Evolutionary conservation across 164 flowering plant species (phyloP).

Genomic region (Chimonanthus salicifolius): DNA sequence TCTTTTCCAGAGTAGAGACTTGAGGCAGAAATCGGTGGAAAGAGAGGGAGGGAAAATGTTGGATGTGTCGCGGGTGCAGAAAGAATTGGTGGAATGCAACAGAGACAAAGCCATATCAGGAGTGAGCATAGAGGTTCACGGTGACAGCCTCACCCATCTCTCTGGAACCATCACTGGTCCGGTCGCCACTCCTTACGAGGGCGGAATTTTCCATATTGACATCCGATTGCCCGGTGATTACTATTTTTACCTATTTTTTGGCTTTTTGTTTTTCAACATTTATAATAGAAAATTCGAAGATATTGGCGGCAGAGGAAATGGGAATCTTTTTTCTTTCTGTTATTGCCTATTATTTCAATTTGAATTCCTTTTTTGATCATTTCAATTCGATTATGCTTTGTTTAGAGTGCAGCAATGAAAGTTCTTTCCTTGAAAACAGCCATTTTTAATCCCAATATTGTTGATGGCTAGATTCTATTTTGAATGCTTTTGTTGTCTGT

Average conservation of each 20-base stretch:
- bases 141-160: conserved; percentile 59
- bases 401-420: no score
- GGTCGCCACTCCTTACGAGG: conserved; percentile 81
- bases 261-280: neutral
- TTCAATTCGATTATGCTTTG: no score
- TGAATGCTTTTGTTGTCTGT: no score
- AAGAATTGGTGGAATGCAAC: conserved; percentile 82
- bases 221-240: conserved; percentile 67
- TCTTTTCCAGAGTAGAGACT: neutral
- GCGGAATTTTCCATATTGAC: conserved; percentile 77
- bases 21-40: neutral
- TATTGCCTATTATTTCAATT: neutral
- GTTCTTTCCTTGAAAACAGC: no score
- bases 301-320: neutral
- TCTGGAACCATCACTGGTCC: conserved; percentile 86
- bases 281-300: neutral
- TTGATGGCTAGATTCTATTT: no score
- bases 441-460: no score
- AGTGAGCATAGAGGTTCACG: conserved; percentile 53
- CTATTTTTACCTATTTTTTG: neutral
- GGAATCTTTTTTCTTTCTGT: neutral
- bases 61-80: conserved; percentile 80
- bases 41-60: conserved; percentile 41
- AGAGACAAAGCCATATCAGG: conserved; percentile 57
- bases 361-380: neutral